Conservation (phyloP, 2,329 filamentous ascomycete species). For the Arachnomyces sp. region DNA sequence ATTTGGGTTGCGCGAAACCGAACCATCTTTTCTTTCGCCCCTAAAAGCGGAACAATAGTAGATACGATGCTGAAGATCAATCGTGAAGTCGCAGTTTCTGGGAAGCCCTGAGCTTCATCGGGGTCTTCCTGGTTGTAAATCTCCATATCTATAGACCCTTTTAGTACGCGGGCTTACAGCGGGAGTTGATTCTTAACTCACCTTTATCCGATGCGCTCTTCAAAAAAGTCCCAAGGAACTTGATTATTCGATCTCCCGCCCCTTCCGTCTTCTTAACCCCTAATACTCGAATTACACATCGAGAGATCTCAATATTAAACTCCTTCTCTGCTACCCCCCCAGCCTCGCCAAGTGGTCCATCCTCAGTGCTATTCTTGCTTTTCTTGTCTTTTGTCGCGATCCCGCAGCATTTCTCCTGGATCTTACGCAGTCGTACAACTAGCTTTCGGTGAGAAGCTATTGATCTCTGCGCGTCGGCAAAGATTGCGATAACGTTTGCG, state of each 20-base stretch:
- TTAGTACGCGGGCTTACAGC: constrained; percentile 5
- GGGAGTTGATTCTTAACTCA: constrained; percentile 14
- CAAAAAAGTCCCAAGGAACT: constrained; percentile 82
- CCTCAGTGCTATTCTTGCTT: constrained; percentile 47
- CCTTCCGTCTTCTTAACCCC: constrained; percentile 85
- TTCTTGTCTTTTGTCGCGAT: constrained; percentile 27
- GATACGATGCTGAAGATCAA: constrained; percentile 68
- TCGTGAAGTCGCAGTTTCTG: constrained; percentile 75
- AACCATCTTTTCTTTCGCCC: constrained; percentile 84
- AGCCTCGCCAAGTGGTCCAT: constrained; percentile 29
- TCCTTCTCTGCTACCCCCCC: constrained; percentile 73
- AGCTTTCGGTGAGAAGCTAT: constrained; percentile 86
- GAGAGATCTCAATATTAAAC: constrained; percentile 77
- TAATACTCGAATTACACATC: constrained; percentile 74
- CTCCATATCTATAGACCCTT: constrained; percentile 55
- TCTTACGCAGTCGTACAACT: constrained; percentile 75
- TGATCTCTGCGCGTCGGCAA: constrained; percentile 76
- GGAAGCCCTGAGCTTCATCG: constrained; percentile 60
- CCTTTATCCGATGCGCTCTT: constrained; percentile 57
- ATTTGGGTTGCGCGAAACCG: constrained; percentile 85
- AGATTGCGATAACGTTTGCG: constrained; percentile 62
- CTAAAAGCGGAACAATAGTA: constrained; percentile 64
- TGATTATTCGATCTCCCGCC: constrained; percentile 74
- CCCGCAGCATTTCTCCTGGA: constrained; percentile 74
- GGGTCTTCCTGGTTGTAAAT: constrained; percentile 53